Percentiles rank a stretch among this genome's conserved stretches.
phyloP scores from a whole-genome alignment of 305 asterid species.

The Fraxinus nigra region DNA sequence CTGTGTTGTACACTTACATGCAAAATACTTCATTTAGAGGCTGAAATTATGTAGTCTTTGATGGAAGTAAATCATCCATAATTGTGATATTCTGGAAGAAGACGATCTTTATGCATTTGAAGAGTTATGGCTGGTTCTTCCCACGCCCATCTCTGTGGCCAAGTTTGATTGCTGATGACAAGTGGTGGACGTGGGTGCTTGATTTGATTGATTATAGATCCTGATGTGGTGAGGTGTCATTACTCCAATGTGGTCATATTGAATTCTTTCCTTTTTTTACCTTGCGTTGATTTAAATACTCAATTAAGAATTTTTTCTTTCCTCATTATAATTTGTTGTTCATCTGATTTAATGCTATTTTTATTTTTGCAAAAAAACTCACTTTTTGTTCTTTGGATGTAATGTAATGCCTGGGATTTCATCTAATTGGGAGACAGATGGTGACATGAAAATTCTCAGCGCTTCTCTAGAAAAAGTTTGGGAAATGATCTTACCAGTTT shows the following conservation, averaged over 20 bases:
- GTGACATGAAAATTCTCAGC: background rate
- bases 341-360: background rate
- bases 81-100: slow-evolving; percentile 28
- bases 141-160: slow-evolving; percentile 24
- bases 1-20: slow-evolving; percentile 6
- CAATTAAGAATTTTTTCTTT: slow-evolving; percentile 21
- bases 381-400: background rate
- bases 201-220: slow-evolving; percentile 36
- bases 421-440: background rate
- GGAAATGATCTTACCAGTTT: background rate
- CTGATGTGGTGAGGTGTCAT: slow-evolving; percentile 44
- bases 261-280: slow-evolving; percentile 29
- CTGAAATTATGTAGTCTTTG: slow-evolving; percentile 23
- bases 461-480: background rate
- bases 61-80: slow-evolving; percentile 22
- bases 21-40: slow-evolving; percentile 23
- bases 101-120: slow-evolving; percentile 28
- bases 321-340: background rate
- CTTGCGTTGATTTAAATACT: slow-evolving; percentile 20
- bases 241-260: slow-evolving; percentile 36
- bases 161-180: slow-evolving; percentile 30
- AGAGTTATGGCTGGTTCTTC: slow-evolving; percentile 32
- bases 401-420: background rate
- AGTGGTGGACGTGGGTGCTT: slow-evolving; percentile 31
- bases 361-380: slow-evolving; percentile 4